phyloP scores from a whole-genome alignment of 2,329 filamentous ascomycete species.

The Beauveria australis region DNA sequence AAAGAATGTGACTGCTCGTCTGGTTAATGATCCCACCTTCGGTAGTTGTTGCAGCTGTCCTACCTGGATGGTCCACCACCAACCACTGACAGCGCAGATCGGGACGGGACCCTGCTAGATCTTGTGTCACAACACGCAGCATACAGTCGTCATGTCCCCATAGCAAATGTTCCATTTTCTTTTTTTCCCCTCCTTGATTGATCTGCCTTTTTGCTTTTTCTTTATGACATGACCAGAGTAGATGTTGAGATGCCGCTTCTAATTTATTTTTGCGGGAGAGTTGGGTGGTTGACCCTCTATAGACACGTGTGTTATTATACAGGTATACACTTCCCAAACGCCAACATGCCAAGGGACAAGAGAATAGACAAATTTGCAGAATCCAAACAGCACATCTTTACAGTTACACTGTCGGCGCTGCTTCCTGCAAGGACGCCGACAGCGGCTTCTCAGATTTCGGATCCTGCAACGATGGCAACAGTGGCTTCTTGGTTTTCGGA shows the following conservation, averaged over 20 bases:
- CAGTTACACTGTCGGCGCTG: slow-evolving; percentile 10
- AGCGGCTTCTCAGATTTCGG: slow-evolving; percentile 50
- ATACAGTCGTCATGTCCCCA: neutral
- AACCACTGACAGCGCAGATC: neutral
- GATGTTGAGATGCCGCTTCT: neutral
- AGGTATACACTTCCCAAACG: neutral
- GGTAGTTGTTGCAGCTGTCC: slow-evolving; percentile 4
- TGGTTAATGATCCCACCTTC: neutral
- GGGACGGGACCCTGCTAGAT: neutral
- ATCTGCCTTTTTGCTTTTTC: neutral
- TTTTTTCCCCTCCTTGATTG: neutral
- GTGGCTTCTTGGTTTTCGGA: slow-evolving; percentile 47
- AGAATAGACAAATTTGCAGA: neutral
- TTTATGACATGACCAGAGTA: neutral
- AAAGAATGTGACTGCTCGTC: neutral
- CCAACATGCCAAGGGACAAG: neutral
- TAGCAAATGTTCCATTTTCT: neutral
- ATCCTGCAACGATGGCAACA: slow-evolving; percentile 33
- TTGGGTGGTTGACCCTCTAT: neutral
- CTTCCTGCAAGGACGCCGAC: slow-evolving; percentile 29
- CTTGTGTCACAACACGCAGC: neutral
- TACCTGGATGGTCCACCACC: neutral
- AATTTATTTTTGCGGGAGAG: slow-evolving; percentile 9
- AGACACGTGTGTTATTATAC: neutral
- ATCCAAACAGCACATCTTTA: neutral